Evolutionary conservation across 106 monocot species (phyloP).

Genomic region (Acorus gramineus): DNA sequence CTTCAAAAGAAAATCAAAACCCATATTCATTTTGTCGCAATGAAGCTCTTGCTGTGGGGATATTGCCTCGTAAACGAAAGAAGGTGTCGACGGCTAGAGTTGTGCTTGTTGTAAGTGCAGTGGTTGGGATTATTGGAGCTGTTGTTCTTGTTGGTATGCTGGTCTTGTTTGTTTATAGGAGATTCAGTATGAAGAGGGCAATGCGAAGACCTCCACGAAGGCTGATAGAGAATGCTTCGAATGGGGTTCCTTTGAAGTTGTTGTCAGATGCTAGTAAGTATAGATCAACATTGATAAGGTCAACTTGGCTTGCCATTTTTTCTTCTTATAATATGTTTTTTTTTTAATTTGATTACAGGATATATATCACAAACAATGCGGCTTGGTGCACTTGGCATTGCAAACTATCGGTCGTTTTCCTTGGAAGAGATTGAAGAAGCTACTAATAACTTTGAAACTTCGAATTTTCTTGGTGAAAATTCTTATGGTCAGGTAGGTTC

Average conservation of each 20-base stretch:
- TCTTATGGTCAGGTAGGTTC: constrained; percentile 69
- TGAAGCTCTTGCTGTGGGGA: constrained; percentile 83
- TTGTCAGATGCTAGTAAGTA: constrained; percentile 93
- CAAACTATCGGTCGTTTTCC: constrained; percentile 78
- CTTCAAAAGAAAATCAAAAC: constrained; percentile 38
- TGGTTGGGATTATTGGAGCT: constrained; percentile 19
- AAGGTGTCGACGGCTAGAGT: constrained; percentile 19
- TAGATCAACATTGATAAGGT: no score
- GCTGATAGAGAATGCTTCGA: constrained; percentile 67
- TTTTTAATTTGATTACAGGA: constrained; percentile 32
- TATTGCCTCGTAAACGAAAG: constrained; percentile 32
- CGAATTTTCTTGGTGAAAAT: constrained; percentile 73
- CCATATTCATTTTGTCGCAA: constrained; percentile 61
- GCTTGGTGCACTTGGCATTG: constrained; percentile 79
- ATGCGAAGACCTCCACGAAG: constrained; percentile 46
- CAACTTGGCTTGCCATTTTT: not conserved
- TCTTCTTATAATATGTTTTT: not conserved
- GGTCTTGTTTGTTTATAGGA: constrained; percentile 30
- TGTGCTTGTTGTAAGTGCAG: constrained; percentile 24
- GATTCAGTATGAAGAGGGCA: constrained; percentile 14
- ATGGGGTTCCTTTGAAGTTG: constrained; percentile 64
- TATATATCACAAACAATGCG: constrained; percentile 92
- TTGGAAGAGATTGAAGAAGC: constrained; percentile 88
- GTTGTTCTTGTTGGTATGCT: constrained; percentile 22
- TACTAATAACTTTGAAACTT: constrained; percentile 76